These are phyloP conservation scores for Termitomyces sp. DNA, from an alignment of 768 basidiomycete genomes.

Conservation along the genomic window DNA sequence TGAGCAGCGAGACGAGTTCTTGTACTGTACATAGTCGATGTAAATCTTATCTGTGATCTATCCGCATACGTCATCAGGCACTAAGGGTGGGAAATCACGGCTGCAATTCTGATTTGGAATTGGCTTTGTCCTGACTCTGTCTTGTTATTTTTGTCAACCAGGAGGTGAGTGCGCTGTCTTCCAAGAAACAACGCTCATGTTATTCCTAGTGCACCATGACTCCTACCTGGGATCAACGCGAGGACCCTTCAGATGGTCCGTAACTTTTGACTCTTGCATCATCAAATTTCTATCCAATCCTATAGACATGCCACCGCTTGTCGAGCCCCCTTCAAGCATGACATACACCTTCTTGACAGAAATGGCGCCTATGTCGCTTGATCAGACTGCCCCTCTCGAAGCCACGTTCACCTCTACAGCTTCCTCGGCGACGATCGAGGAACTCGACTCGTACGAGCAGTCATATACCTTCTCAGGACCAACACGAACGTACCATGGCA, in stretches of 20 bases:
- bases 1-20: not conserved
- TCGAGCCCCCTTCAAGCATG: not conserved
- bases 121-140: not conserved
- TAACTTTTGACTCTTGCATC: not conserved
- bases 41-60: not conserved
- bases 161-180: not conserved
- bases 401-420: not conserved
- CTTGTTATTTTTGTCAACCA: no score
- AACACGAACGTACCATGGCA: slow-evolving; percentile 42
- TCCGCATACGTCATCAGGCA: not conserved
- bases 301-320: not conserved
- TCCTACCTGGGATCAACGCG: not conserved
- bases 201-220: not conserved
- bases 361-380: not conserved
- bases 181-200: not conserved
- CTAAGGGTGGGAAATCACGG: not conserved
- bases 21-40: not conserved
- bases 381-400: not conserved
- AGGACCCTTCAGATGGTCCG: not conserved
- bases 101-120: not conserved
- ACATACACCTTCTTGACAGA: not conserved
- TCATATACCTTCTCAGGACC: not conserved
- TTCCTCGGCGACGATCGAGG: not conserved
- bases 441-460: not conserved
- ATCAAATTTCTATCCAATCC: not conserved